phyloP scores from a whole-genome alignment of 2,329 filamentous ascomycete species.

The Penicillium brevicompactum region DNA sequence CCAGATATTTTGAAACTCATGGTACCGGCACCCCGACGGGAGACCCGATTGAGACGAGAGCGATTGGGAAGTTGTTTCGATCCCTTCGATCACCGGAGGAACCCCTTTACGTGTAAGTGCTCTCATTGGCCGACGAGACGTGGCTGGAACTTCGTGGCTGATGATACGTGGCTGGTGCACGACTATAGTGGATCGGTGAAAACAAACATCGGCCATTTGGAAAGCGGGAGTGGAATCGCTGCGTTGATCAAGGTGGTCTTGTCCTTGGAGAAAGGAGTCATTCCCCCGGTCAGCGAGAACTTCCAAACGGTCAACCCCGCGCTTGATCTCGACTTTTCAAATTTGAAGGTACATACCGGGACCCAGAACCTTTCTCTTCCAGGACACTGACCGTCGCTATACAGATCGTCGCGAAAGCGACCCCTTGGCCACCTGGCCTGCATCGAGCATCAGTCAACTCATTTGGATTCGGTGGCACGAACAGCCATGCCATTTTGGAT shows the following conservation, averaged over 20 bases:
- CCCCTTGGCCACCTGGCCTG: neutral
- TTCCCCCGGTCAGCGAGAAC: neutral
- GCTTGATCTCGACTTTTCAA: neutral
- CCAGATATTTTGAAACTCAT: constrained; percentile 21
- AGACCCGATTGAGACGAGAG: constrained; percentile 18
- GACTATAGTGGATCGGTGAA: neutral
- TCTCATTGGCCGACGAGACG: neutral
- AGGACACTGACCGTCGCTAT: neutral
- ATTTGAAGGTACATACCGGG: neutral
- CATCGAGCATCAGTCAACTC: constrained; percentile 21
- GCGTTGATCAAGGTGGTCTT: neutral
- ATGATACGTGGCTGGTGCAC: neutral
- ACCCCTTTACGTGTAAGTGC: constrained; percentile 12
- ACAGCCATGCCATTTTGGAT: constrained; percentile 25
- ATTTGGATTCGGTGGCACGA: constrained; percentile 29
- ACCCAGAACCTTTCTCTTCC: neutral
- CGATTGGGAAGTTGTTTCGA: neutral
- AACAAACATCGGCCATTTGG: neutral
- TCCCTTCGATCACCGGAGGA: constrained; percentile 1
- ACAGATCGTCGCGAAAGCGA: neutral
- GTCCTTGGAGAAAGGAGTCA: neutral
- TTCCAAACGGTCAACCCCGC: neutral
- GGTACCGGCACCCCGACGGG: constrained; percentile 21
- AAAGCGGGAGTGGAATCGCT: neutral
- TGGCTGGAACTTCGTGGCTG: neutral